Conservation (phyloP, 2,329 filamentous ascomycete genomes). For the Neofusicoccum sp. region DNA sequence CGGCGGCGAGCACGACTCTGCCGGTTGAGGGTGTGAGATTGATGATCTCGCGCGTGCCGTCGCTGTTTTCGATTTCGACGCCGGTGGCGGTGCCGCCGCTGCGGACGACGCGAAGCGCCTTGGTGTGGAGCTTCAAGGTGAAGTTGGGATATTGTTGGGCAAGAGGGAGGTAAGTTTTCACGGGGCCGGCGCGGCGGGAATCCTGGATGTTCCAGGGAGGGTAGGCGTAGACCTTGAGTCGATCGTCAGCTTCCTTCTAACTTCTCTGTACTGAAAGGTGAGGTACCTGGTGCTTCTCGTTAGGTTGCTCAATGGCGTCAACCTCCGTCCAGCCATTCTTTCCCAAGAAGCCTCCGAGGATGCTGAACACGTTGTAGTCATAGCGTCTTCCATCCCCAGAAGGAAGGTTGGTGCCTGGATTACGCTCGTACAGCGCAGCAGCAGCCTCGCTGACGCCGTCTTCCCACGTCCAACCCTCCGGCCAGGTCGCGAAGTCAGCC, state of each 20-base stretch:
- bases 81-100: constrained; percentile 63
- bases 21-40: constrained; percentile 59
- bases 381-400: constrained; percentile 66
- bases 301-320: constrained; percentile 58
- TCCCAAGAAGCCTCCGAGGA: constrained; percentile 59
- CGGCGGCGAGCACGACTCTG: constrained; percentile 66
- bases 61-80: constrained; percentile 64
- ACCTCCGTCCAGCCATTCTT: constrained; percentile 64
- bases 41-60: constrained; percentile 59
- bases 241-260: too few species aligned
- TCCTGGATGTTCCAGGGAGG: constrained; percentile 18
- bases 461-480: constrained; percentile 64
- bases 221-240: constrained; percentile 50
- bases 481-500: constrained; percentile 70
- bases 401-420: constrained; percentile 65
- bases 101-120: constrained; percentile 64
- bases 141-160: constrained; percentile 63
- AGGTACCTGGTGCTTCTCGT: constrained; percentile 60
- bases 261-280: too few species aligned
- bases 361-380: constrained; percentile 63
- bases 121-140: constrained; percentile 64
- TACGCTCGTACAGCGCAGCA: constrained; percentile 63
- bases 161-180: constrained; percentile 68
- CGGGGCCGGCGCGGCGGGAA: constrained; percentile 58
- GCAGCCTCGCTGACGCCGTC: constrained; percentile 57